Percentiles rank a stretch among this genome's conserved stretches.
Evolutionary conservation across 2,329 filamentous ascomycete species (phyloP).

Genomic region (Fusarium mangiferae): DNA sequence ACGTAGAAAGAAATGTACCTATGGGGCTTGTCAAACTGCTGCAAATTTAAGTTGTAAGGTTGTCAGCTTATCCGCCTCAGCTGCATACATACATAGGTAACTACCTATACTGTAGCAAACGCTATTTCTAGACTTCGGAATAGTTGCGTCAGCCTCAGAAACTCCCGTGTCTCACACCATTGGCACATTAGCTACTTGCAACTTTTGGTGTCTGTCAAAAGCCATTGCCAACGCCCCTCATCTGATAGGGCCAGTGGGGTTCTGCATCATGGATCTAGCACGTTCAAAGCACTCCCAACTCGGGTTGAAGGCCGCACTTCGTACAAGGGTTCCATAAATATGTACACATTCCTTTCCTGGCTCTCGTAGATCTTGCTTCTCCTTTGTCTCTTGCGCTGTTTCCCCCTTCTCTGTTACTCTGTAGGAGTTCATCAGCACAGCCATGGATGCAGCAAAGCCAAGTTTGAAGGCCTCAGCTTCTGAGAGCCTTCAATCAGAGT

Average conservation of each 20-base stretch:
- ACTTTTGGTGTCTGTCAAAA: background rate
- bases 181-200: background rate
- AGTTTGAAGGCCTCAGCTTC: conserved; percentile 15
- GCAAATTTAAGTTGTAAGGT: background rate
- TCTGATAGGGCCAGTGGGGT: conserved; percentile 10
- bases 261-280: background rate
- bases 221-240: background rate
- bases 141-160: background rate
- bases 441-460: conserved; percentile 19
- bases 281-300: conserved; percentile 10
- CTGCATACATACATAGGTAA: too few species aligned
- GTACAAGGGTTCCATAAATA: conserved; percentile 25
- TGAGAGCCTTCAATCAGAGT: background rate
- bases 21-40: too few species aligned
- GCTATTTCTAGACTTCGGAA: background rate
- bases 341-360: background rate
- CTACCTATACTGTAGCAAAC: background rate
- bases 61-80: background rate
- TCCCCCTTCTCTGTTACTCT: background rate
- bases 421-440: background rate
- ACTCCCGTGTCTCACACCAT: background rate
- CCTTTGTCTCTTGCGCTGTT: background rate
- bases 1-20: background rate
- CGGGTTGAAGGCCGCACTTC: conserved; percentile 7
- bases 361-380: background rate